Conservation (phyloP, 2,329 filamentous ascomycete genomes). For the Exophiala sp. region DNA sequence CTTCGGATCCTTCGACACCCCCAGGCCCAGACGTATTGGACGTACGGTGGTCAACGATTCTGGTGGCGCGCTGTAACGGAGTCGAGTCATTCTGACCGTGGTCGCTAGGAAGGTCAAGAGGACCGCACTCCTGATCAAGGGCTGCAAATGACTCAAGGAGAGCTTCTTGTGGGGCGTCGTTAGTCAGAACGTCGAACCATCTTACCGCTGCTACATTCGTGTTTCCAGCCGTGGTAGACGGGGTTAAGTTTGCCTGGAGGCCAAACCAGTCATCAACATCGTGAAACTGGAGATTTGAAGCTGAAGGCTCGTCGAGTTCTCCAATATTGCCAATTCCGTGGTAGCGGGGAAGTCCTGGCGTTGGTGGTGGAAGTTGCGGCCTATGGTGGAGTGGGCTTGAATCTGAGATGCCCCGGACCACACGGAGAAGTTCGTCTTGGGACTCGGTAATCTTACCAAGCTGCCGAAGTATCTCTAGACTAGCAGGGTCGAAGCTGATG, state of each 20-base stretch:
- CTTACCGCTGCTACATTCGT: neutral
- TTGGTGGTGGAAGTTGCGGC: neutral
- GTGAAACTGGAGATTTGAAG: neutral
- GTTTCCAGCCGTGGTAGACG: neutral
- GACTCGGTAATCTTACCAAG: neutral
- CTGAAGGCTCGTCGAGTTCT: neutral
- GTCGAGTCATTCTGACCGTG: neutral
- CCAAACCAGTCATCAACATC: neutral
- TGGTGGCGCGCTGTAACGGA: neutral
- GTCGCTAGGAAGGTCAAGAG: neutral
- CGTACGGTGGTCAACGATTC: neutral
- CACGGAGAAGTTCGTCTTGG: neutral
- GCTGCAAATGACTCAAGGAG: neutral
- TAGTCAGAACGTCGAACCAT: slow-evolving; percentile 1
- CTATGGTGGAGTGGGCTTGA: neutral
- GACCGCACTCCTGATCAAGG: neutral
- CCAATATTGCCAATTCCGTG: neutral
- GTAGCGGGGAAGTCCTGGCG: neutral
- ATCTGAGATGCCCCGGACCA: neutral
- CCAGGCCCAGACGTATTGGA: neutral
- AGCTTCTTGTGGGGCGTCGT: neutral
- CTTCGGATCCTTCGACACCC: neutral
- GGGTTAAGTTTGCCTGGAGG: neutral
- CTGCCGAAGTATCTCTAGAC: neutral
- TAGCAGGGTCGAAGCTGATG: neutral